Percentiles rank a stretch among this genome's conserved stretches.
phyloP scores from a whole-genome alignment of 1,284 basidiomycete species.

The Fomitiporia mediterranea region DNA sequence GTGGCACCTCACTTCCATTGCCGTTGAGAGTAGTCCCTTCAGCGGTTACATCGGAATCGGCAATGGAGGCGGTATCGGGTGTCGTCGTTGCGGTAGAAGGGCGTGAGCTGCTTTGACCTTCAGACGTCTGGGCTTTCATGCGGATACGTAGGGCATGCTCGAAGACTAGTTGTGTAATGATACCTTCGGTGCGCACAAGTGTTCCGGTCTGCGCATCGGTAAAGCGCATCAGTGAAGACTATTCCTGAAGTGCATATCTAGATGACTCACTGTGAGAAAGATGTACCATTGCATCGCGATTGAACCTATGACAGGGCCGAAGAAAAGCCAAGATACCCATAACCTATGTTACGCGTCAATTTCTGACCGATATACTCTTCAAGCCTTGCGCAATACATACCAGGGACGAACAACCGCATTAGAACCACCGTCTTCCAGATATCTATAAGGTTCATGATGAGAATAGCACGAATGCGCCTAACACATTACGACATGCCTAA shows the following conservation, averaged over 20 bases:
- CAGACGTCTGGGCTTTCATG: slow-evolving; percentile 47
- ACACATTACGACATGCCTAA: slow-evolving; percentile 24
- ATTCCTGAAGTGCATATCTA: neutral
- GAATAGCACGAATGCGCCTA: slow-evolving; percentile 13
- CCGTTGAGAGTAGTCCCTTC: slow-evolving; percentile 16
- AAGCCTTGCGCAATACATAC: slow-evolving; percentile 21
- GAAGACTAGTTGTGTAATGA: slow-evolving; percentile 68
- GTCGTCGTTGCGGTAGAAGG: slow-evolving; percentile 24
- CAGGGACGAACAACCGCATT: slow-evolving; percentile 39
- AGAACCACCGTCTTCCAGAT: slow-evolving; percentile 38
- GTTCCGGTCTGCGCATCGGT: slow-evolving; percentile 33
- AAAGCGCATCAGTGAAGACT: neutral
- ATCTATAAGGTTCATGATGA: slow-evolving; percentile 25
- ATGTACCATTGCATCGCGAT: slow-evolving; percentile 45
- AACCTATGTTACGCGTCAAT: slow-evolving; percentile 32
- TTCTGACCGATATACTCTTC: too few species aligned
- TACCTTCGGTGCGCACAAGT: slow-evolving; percentile 51
- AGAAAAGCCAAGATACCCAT: slow-evolving; percentile 59
- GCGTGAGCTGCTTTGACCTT: slow-evolving; percentile 22
- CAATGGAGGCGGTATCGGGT: slow-evolving; percentile 28
- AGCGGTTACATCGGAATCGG: slow-evolving; percentile 20
- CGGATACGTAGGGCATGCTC: slow-evolving; percentile 67
- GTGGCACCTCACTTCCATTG: slow-evolving; percentile 18
- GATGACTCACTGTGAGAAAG: slow-evolving; percentile 37
- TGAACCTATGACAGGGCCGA: slow-evolving; percentile 47